Conservation (phyloP, 2,329 filamentous ascomycete genomes). For the Rhexocercosporidium sp. region DNA sequence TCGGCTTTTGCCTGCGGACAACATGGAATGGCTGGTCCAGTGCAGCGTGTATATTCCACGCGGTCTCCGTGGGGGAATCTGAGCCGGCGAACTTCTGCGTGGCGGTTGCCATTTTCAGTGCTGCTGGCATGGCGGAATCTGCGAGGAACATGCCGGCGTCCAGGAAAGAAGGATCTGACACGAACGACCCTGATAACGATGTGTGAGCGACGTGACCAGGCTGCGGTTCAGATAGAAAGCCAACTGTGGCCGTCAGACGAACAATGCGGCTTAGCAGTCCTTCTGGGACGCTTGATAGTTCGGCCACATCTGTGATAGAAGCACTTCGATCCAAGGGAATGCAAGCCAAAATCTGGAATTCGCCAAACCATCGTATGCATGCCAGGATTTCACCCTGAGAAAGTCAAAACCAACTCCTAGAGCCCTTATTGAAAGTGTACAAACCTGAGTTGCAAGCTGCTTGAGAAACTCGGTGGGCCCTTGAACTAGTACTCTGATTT, state of each 20-base stretch:
- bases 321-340: conserved; percentile 48
- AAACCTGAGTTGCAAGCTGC: conserved; percentile 28
- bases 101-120: conserved; percentile 36
- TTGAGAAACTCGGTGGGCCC: conserved; percentile 39
- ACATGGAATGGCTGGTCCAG: too few relatives aligned
- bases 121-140: conserved; percentile 43
- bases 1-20: neutral
- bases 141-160: conserved; percentile 49
- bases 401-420: neutral
- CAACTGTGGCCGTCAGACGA: conserved; percentile 42
- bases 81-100: conserved; percentile 20
- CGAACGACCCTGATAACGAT: conserved; percentile 46
- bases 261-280: conserved; percentile 45
- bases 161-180: conserved; percentile 42
- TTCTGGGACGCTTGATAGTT: conserved; percentile 48
- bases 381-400: conserved; percentile 42
- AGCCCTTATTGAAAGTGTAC: neutral
- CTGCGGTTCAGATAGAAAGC: conserved; percentile 45
- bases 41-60: too few relatives aligned
- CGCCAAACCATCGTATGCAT: conserved; percentile 50
- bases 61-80: too few relatives aligned
- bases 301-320: conserved; percentile 47
- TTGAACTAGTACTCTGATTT: conserved; percentile 18
- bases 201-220: conserved; percentile 46
- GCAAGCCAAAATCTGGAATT: conserved; percentile 51